Conservation (phyloP, 2,329 filamentous ascomycete genomes). For the Microsporum ferrugineum region DNA sequence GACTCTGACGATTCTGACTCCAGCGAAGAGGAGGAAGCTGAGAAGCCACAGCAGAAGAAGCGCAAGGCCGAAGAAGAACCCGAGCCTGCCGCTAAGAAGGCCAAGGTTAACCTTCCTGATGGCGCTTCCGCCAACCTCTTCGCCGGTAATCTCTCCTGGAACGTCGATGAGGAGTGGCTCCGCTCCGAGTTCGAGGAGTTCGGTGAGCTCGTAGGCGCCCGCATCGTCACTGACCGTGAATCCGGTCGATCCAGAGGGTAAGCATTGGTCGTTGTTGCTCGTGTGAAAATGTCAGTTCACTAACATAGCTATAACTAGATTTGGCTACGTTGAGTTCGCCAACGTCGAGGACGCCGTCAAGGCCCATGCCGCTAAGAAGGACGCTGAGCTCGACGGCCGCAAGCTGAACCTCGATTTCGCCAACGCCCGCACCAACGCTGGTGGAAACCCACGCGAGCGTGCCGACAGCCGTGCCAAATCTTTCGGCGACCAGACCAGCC, state of each 20-base stretch:
- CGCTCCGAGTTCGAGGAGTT: constrained; percentile 70
- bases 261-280: constrained; percentile 16
- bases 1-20: constrained; percentile 27
- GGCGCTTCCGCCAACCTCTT: constrained; percentile 56
- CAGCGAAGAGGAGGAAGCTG: constrained; percentile 21
- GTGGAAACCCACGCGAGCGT: constrained; percentile 50
- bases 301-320: constrained; percentile 35
- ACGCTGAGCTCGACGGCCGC: constrained; percentile 61
- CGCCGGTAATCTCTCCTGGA: constrained; percentile 84
- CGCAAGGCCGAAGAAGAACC: constrained; percentile 40
- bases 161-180: constrained; percentile 72
- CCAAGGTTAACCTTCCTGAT: constrained; percentile 45
- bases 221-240: constrained; percentile 73
- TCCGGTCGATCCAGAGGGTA: constrained; percentile 72
- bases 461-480: constrained; percentile 40
- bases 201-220: constrained; percentile 58
- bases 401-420: constrained; percentile 69
- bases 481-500: constrained; percentile 69
- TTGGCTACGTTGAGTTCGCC: constrained; percentile 84
- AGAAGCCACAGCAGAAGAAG: constrained; percentile 28
- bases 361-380: constrained; percentile 65
- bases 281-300: not conserved
- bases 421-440: constrained; percentile 48
- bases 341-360: constrained; percentile 55
- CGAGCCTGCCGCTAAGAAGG: constrained; percentile 43